Percentiles rank a stretch among this genome's conserved stretches.
phyloP scores from a whole-genome alignment of 2,329 filamentous ascomycete species.

The Pseudocercospora fuligena region DNA sequence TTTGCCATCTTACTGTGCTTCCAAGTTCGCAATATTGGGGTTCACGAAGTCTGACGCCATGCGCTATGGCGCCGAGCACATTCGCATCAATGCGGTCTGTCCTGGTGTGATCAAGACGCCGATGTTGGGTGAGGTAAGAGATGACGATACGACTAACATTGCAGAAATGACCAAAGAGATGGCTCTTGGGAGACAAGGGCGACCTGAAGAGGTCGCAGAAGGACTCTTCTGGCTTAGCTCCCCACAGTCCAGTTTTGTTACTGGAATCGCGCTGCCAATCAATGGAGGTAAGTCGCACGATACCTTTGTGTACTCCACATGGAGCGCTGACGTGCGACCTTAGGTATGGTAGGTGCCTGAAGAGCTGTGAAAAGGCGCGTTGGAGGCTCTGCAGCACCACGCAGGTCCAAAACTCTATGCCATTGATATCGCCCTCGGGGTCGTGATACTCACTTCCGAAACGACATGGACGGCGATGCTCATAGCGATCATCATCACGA shows the following conservation, averaged over 20 bases:
- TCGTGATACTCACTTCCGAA: too few species aligned
- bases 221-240: not conserved
- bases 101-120: constrained; percentile 5
- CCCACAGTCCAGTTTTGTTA: not conserved
- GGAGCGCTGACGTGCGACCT: too few species aligned
- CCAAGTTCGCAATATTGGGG: constrained; percentile 1
- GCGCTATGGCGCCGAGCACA: not conserved
- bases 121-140: not conserved
- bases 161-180: not conserved
- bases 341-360: too few species aligned
- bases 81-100: constrained; percentile 4
- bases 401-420: too few species aligned
- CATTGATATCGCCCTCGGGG: too few species aligned
- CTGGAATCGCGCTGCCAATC: not conserved
- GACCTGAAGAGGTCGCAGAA: constrained; percentile 4
- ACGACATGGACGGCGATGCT: too few species aligned
- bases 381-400: too few species aligned
- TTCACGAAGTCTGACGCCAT: constrained; percentile 4
- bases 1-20: constrained; percentile 4
- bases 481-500: too few species aligned
- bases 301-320: too few species aligned
- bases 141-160: not conserved
- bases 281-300: constrained; percentile 1
- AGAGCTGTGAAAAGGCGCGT: too few species aligned
- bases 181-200: constrained; percentile 1